These are phyloP conservation scores for Xylariaceae sp. DNA, from an alignment of 2,329 filamentous ascomycete species.

Conservation along the genomic window DNA sequence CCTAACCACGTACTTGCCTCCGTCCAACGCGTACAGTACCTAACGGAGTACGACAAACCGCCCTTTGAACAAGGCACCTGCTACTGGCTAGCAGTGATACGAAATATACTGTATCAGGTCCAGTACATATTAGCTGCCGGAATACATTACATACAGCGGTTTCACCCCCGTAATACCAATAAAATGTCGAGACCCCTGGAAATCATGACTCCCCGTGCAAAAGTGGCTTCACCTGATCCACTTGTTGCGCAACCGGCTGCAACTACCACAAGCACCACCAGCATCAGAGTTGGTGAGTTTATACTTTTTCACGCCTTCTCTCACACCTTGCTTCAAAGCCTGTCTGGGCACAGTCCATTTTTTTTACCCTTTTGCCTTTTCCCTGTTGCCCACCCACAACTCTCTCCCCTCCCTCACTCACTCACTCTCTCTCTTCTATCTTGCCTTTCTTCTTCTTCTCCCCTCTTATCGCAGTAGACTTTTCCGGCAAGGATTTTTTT, in stretches of 20 bases:
- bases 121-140: not conserved
- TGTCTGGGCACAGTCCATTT: not conserved
- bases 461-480: not conserved
- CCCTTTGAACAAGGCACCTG: not conserved
- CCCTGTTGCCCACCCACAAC: not conserved
- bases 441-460: not conserved
- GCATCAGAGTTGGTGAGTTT: conserved; percentile 19
- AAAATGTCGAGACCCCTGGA: conserved; percentile 17
- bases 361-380: not conserved
- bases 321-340: conserved; percentile 9
- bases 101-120: not conserved
- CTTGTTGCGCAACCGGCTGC: conserved; percentile 23
- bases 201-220: conserved; percentile 22
- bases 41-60: not conserved
- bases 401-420: not conserved
- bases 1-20: no score
- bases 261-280: conserved; percentile 19
- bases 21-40: no score
- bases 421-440: not conserved
- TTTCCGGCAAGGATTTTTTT: not conserved
- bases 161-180: conserved; percentile 3
- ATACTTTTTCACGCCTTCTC: conserved; percentile 2
- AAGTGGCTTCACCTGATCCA: conserved; percentile 15
- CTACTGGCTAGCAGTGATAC: not conserved
- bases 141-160: not conserved